Conservation (phyloP, 1,284 basidiomycete species). For the Athelia sp. region DNA sequence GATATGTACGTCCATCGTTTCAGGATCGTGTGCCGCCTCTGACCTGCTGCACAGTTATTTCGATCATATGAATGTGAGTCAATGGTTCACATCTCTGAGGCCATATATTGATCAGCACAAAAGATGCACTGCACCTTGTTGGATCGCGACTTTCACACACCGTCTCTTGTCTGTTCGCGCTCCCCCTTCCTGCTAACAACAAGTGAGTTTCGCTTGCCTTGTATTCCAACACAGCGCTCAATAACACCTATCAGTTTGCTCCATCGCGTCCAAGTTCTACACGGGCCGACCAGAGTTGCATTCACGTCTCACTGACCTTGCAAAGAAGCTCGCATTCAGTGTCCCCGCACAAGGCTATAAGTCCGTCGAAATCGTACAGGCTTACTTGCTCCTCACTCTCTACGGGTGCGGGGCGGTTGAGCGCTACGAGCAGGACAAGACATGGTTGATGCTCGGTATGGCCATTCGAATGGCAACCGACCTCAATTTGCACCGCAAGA, state of each 20-base stretch:
- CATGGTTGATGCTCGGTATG: constrained; percentile 89
- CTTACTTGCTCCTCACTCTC: constrained; percentile 76
- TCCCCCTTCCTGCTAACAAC: constrained; percentile 92
- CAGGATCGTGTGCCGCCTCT: constrained; percentile 4
- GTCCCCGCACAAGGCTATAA: constrained; percentile 87
- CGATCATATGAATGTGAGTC: constrained; percentile 67
- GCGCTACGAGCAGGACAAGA: constrained; percentile 94
- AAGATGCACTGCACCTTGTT: constrained; percentile 74
- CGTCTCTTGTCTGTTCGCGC: constrained; percentile 85
- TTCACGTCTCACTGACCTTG: constrained; percentile 73
- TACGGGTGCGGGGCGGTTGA: constrained; percentile 92
- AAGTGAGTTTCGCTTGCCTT: constrained; percentile 49
- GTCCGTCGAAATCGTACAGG: constrained; percentile 92
- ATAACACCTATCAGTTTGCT: constrained; percentile 62
- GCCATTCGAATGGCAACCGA: constrained; percentile 93
- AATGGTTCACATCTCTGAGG: neutral
- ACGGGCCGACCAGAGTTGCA: constrained; percentile 81
- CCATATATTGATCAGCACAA: no score
- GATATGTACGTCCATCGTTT: constrained; percentile 66
- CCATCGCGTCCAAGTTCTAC: constrained; percentile 91
- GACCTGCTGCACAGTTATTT: constrained; percentile 54
- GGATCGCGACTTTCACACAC: constrained; percentile 86
- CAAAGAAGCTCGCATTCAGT: constrained; percentile 89
- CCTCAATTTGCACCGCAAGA: constrained; percentile 91
- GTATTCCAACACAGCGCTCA: neutral